phyloP scores from a whole-genome alignment of 2,329 filamentous ascomycete genomes.

The Aspergillus sp. region DNA sequence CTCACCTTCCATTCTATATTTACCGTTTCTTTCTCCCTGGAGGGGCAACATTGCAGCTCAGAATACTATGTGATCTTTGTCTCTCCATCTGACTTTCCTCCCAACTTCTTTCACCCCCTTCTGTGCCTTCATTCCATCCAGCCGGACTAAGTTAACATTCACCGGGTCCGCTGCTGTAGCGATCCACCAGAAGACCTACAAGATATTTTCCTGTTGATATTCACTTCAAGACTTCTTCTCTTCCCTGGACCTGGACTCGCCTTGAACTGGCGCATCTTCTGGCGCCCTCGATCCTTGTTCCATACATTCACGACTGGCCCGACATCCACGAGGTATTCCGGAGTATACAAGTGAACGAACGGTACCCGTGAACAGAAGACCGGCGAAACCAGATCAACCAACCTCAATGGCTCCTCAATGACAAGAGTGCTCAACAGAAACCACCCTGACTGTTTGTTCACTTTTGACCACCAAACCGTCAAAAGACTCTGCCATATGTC shows the following conservation, averaged over 20 bases:
- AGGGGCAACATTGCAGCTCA: slow-evolving; percentile 1
- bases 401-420: slow-evolving; percentile 20
- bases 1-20: slow-evolving; percentile 18
- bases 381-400: neutral
- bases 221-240: neutral
- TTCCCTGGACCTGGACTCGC: neutral
- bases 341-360: neutral
- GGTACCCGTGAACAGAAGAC: neutral
- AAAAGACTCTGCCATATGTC: slow-evolving; percentile 30
- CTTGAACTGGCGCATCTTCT: neutral
- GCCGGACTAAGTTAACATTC: slow-evolving; percentile 27
- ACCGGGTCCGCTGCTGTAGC: slow-evolving; percentile 23
- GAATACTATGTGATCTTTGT: slow-evolving; percentile 16
- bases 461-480: slow-evolving; percentile 10
- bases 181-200: slow-evolving; percentile 15
- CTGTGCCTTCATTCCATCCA: slow-evolving; percentile 32
- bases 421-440: slow-evolving; percentile 14
- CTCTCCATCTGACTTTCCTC: slow-evolving; percentile 54
- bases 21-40: slow-evolving; percentile 7
- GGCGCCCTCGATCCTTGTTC: neutral
- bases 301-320: neutral
- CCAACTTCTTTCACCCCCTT: slow-evolving; percentile 39
- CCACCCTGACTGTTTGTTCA: slow-evolving; percentile 9
- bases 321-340: neutral
- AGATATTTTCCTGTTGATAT: neutral